A percentile compares a stretch with the other conserved stretches of the same genome.
Conservation (phyloP, 2,329 filamentous ascomycete genomes). For the Cadophora gregata region DNA sequence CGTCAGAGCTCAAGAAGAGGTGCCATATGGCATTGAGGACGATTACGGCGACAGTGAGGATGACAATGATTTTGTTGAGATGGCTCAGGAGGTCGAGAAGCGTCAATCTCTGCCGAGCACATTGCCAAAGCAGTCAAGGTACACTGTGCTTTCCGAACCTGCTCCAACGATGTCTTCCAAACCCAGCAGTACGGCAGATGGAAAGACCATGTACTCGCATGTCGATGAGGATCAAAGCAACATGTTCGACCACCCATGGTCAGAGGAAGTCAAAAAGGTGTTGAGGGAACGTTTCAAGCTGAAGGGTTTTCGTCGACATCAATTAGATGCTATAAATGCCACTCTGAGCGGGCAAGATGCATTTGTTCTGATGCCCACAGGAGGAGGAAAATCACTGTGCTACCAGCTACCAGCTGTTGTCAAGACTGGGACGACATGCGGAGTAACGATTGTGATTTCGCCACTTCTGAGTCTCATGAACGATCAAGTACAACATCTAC, state of each 20-base stretch:
- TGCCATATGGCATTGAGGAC: slow-evolving; percentile 19
- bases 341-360: slow-evolving; percentile 86
- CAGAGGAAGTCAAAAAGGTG: slow-evolving; percentile 79
- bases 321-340: slow-evolving; percentile 94
- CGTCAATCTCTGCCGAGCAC: slow-evolving; percentile 37
- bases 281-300: slow-evolving; percentile 85
- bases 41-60: slow-evolving; percentile 32
- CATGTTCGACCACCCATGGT: slow-evolving; percentile 78
- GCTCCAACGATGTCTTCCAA: slow-evolving; percentile 24
- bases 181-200: slow-evolving; percentile 16
- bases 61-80: slow-evolving; percentile 46
- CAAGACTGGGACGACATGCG: slow-evolving; percentile 77
- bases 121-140: slow-evolving; percentile 14
- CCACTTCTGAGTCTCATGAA: slow-evolving; percentile 96
- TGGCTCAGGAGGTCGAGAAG: slow-evolving; percentile 51
- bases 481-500: slow-evolving; percentile 89
- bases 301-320: slow-evolving; percentile 85
- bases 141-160: slow-evolving; percentile 25
- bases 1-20: slow-evolving; percentile 16
- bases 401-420: slow-evolving; percentile 94
- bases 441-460: slow-evolving; percentile 93
- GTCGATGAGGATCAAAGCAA: slow-evolving; percentile 49
- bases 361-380: slow-evolving; percentile 97
- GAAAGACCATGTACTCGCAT: slow-evolving; percentile 42
- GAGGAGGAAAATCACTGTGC: slow-evolving; percentile 94